Evolutionary conservation across 257 asterid species (phyloP).

Genomic region (Jacaranda copaia): DNA sequence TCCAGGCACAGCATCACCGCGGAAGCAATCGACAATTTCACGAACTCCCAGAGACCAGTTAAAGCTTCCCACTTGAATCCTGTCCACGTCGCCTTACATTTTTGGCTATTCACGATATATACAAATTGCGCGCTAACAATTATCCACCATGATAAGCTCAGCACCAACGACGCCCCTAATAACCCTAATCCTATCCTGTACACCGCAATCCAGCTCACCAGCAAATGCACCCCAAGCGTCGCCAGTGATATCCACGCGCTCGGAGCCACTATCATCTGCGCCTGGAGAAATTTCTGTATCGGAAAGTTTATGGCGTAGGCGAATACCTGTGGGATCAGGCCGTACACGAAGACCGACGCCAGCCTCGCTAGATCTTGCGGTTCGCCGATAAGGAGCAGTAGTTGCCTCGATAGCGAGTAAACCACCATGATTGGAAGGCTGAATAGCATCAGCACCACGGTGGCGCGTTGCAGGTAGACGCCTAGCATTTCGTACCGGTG

Average conservation of each 20-base stretch:
- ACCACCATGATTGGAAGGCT: slow-evolving; percentile 56
- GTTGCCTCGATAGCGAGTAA: slow-evolving; percentile 50
- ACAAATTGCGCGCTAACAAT: slow-evolving; percentile 53
- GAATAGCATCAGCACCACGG: slow-evolving; percentile 49
- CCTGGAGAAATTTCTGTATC: slow-evolving; percentile 62
- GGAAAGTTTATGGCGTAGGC: slow-evolving; percentile 65
- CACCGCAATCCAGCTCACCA: slow-evolving; percentile 51
- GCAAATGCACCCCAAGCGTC: slow-evolving; percentile 51
- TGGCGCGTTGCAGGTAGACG: slow-evolving; percentile 63
- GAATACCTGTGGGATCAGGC: slow-evolving; percentile 66
- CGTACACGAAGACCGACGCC: slow-evolving; percentile 64
- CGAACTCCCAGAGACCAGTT: slow-evolving; percentile 56
- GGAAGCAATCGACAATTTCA: slow-evolving; percentile 58
- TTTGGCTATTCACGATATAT: slow-evolving; percentile 46
- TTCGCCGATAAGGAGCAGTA: slow-evolving; percentile 57
- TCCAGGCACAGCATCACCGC: slow-evolving; percentile 76
- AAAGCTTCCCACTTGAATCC: slow-evolving; percentile 65
- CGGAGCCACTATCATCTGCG: slow-evolving; percentile 65
- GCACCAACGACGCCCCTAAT: slow-evolving; percentile 55
- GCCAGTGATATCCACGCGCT: slow-evolving; percentile 59
- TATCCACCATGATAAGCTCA: slow-evolving; percentile 72
- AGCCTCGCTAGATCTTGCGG: slow-evolving; percentile 40
- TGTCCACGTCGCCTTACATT: slow-evolving; percentile 62
- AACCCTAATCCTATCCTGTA: slow-evolving; percentile 54
- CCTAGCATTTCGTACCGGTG: slow-evolving; percentile 54